These are phyloP conservation scores for Cercospora sp. DNA, from an alignment of 2,329 filamentous ascomycete species.

Conservation along the genomic window DNA sequence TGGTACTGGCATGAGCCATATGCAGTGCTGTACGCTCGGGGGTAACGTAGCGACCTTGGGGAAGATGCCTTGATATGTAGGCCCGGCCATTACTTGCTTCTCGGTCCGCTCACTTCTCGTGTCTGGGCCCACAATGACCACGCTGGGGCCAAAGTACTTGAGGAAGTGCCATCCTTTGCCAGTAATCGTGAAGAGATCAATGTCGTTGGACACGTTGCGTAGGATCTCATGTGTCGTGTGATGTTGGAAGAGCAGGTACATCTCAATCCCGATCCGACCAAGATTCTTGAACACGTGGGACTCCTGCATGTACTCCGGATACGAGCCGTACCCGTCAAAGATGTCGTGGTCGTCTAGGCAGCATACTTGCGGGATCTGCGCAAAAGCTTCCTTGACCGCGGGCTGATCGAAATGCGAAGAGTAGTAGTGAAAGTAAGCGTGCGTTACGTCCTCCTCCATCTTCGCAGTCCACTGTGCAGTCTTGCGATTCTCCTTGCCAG, in stretches of 20 bases:
- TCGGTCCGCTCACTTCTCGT: slow-evolving; percentile 89
- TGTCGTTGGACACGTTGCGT: slow-evolving; percentile 81
- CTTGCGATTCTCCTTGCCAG: slow-evolving; percentile 88
- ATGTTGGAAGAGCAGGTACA: slow-evolving; percentile 98
- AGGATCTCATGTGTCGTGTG: slow-evolving; percentile 94
- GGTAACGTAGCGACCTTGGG: slow-evolving; percentile 90
- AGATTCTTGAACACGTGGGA: slow-evolving; percentile 99
- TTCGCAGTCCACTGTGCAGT: slow-evolving; percentile 88
- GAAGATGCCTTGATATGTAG: slow-evolving; percentile 95
- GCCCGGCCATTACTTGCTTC: slow-evolving; percentile 88
- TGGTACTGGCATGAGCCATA: slow-evolving; percentile 93
- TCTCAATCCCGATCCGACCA: slow-evolving; percentile 89
- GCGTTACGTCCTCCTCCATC: slow-evolving; percentile 91
- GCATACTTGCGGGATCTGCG: slow-evolving; percentile 90
- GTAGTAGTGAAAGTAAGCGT: slow-evolving; percentile 99
- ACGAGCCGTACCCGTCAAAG: slow-evolving; percentile 96
- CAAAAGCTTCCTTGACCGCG: slow-evolving; percentile 89
- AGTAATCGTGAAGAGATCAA: slow-evolving; percentile 93
- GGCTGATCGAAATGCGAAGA: slow-evolving; percentile 98
- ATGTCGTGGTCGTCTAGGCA: slow-evolving; percentile 98
- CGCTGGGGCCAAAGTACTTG: slow-evolving; percentile 88
- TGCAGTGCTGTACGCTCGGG: slow-evolving; percentile 90
- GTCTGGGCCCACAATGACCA: slow-evolving; percentile 87
- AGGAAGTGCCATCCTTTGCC: slow-evolving; percentile 99
- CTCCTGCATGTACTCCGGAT: slow-evolving; percentile 97